Conservation (phyloP, 495 filamentous ascomycete species). For the Penicillium herquei region DNA sequence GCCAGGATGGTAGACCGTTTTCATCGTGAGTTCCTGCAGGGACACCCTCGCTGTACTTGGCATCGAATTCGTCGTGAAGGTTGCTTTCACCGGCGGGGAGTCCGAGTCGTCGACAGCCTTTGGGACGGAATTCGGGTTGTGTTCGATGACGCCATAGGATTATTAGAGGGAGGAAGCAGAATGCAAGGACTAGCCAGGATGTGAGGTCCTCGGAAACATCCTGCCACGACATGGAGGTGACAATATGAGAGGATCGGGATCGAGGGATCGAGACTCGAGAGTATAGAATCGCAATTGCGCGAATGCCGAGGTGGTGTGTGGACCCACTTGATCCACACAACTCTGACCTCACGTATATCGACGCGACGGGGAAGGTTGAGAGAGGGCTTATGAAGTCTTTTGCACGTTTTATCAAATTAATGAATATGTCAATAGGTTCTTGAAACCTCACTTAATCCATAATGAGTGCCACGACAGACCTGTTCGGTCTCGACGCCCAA, state of each 20-base stretch:
- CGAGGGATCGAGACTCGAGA: background rate
- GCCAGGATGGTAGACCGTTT: slow-evolving; percentile 40
- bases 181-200: background rate
- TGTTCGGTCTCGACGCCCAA: slow-evolving; percentile 30
- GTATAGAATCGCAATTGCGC: background rate
- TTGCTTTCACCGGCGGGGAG: slow-evolving; percentile 31
- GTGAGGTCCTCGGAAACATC: background rate
- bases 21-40: slow-evolving; percentile 11
- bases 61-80: slow-evolving; percentile 38
- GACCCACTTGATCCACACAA: slow-evolving; percentile 3
- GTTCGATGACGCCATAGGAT: background rate
- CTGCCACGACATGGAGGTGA: background rate
- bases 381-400: too few species aligned
- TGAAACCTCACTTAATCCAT: background rate
- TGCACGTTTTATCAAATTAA: too few species aligned
- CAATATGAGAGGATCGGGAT: background rate
- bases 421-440: background rate
- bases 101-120: slow-evolving; percentile 38
- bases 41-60: slow-evolving; percentile 29
- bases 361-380: background rate
- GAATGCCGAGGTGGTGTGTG: background rate
- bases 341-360: background rate
- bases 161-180: slow-evolving; percentile 2
- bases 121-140: background rate
- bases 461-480: slow-evolving; percentile 31